Conservation (phyloP, 768 basidiomycete species). For the Gloeostereum incarnatum region DNA sequence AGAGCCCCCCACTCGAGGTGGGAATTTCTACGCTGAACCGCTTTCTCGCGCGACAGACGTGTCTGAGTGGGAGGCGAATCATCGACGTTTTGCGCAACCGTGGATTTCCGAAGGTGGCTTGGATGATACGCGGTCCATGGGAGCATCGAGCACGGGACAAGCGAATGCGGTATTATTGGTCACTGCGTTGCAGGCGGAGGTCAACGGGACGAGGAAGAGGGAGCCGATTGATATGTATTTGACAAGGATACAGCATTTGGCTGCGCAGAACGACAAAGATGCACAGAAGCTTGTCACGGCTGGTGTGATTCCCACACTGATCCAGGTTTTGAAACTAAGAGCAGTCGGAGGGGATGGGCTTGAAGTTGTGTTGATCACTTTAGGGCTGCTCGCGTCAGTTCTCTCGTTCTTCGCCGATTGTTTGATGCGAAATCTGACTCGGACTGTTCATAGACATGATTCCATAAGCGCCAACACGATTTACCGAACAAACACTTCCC, state of each 20-base stretch:
- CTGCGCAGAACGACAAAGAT: slow-evolving; percentile 12
- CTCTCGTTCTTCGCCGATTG: background rate
- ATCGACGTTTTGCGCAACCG: too few species aligned
- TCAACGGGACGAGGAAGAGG: slow-evolving; percentile 11
- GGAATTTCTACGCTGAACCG: too few species aligned
- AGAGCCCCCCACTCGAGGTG: too few species aligned
- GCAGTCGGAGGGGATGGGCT: slow-evolving; percentile 12
- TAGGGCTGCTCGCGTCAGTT: slow-evolving; percentile 14
- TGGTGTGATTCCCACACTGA: slow-evolving; percentile 13
- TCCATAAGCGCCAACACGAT: slow-evolving; percentile 16
- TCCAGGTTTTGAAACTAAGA: slow-evolving; percentile 13
- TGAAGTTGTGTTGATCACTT: slow-evolving; percentile 11
- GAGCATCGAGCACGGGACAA: background rate
- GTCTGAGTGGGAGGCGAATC: too few species aligned
- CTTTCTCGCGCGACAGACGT: too few species aligned
- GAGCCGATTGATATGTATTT: slow-evolving; percentile 13
- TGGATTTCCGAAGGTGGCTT: too few species aligned
- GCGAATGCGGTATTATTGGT: slow-evolving; percentile 14
- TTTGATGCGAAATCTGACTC: background rate
- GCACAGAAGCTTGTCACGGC: slow-evolving; percentile 16
- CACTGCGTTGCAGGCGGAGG: slow-evolving; percentile 13
- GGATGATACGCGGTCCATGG: background rate
- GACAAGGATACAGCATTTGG: slow-evolving; percentile 11
- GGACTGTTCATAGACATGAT: slow-evolving; percentile 8
- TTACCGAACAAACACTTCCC: slow-evolving; percentile 11